These are phyloP conservation scores for Clavaria fumosa DNA, from an alignment of 768 basidiomycete genomes.

Conservation along the genomic window DNA sequence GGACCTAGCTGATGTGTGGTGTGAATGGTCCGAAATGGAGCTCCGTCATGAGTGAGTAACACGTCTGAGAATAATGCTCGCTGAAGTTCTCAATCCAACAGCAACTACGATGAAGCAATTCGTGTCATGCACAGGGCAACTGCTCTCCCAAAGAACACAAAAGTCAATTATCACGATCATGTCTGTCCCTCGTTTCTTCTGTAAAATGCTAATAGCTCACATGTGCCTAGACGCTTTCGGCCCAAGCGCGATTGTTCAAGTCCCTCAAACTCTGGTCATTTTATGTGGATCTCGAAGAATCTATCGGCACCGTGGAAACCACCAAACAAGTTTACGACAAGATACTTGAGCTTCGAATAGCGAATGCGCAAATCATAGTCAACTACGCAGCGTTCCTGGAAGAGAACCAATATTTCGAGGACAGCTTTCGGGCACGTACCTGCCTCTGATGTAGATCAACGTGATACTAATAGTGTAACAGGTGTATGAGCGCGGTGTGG, in stretches of 20 bases:
- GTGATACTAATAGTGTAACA: conserved; percentile 16
- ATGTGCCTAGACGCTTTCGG: conserved; percentile 48
- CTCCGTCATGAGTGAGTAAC: conserved; percentile 74
- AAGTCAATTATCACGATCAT: conserved; percentile 90
- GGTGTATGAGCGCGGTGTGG: conserved; percentile 95
- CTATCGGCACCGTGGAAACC: conserved; percentile 84
- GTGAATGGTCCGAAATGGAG: conserved; percentile 99
- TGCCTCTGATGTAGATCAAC: background rate
- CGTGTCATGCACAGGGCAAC: conserved; percentile 95
- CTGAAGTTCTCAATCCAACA: conserved; percentile 19
- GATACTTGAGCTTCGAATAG: conserved; percentile 90
- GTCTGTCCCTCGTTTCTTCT: conserved; percentile 26
- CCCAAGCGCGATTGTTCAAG: conserved; percentile 88
- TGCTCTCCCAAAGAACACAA: conserved; percentile 76
- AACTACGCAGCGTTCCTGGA: conserved; percentile 96
- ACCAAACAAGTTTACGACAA: conserved; percentile 91
- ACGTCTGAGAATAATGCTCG: conserved; percentile 8
- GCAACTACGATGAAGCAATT: conserved; percentile 93
- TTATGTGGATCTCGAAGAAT: conserved; percentile 95
- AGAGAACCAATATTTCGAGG: conserved; percentile 96
- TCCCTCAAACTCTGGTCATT: conserved; percentile 98
- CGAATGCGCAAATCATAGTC: conserved; percentile 94
- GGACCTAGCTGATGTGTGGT: conserved; percentile 97
- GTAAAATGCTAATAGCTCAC: conserved; percentile 1
- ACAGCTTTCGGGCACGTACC: conserved; percentile 76